Evolutionary conservation across 306 rosid species (phyloP).

Genomic region (Trichosanthes truncata): DNA sequence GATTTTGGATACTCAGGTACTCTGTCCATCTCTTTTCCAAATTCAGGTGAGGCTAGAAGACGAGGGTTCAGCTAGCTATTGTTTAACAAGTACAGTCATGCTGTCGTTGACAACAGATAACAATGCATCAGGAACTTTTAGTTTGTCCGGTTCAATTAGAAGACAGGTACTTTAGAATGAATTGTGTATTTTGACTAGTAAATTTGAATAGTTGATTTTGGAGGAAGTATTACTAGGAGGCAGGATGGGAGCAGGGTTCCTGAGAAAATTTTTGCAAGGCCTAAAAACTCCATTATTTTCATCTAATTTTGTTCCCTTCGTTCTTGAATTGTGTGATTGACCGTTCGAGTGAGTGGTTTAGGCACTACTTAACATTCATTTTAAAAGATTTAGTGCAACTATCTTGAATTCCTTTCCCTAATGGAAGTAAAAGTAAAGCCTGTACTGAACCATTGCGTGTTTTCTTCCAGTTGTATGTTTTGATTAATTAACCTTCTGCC

Average conservation of each 20-base stretch:
- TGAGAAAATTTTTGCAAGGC: not conserved
- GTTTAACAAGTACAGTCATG: conserved; percentile 93
- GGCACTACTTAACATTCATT: not conserved
- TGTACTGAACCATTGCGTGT: not conserved
- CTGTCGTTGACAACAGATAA: conserved; percentile 77
- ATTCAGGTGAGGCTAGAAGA: conserved; percentile 74
- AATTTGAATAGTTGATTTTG: not conserved
- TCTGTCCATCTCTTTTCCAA: not conserved
- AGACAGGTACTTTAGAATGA: conserved; percentile 54
- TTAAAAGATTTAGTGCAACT: not conserved
- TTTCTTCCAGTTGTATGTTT: not conserved
- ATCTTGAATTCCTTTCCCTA: not conserved
- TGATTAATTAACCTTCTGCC: not conserved
- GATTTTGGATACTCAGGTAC: not conserved
- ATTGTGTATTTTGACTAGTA: conserved; percentile 9
- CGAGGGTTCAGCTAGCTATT: conserved; percentile 69
- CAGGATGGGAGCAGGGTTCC: not conserved
- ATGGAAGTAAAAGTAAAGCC: not conserved
- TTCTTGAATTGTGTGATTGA: not conserved
- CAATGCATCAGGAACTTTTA: conserved; percentile 72
- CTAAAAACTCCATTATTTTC: not conserved
- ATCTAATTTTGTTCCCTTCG: not conserved
- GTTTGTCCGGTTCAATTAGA: conserved; percentile 89
- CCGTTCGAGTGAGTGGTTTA: not conserved
- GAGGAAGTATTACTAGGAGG: not conserved